phyloP scores from a whole-genome alignment of 345 rosid genomes.

The Acer yangbiense region DNA sequence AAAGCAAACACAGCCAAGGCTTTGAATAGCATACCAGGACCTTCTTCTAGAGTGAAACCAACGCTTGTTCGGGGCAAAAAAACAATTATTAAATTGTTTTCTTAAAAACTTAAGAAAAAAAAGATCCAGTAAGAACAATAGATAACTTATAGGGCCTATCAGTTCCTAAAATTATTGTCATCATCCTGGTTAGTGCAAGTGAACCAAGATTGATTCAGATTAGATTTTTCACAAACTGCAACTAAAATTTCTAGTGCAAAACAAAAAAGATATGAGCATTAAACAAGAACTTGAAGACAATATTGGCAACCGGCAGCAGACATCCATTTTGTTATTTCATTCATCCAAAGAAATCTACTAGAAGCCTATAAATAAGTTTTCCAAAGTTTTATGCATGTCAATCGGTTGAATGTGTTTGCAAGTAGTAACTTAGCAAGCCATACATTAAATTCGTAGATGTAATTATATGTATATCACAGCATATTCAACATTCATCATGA shows the following conservation, averaged over 20 bases:
- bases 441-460: too few species aligned
- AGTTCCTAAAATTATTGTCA: conserved; percentile 66
- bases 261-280: not conserved
- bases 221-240: conserved; percentile 7
- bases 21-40: conserved; percentile 86
- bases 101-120: not conserved
- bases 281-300: not conserved
- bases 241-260: not conserved
- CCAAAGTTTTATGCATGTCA: too few species aligned
- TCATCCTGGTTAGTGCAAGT: conserved; percentile 56
- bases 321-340: not conserved
- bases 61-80: conserved; percentile 70
- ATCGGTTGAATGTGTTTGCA: too few species aligned
- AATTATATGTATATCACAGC: too few species aligned
- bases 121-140: not conserved
- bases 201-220: conserved; percentile 18
- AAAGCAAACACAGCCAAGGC: conserved; percentile 90
- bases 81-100: not conserved
- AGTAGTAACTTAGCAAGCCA: too few species aligned
- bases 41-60: conserved; percentile 93
- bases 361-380: too few species aligned
- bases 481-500: too few species aligned
- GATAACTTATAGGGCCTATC: conserved; percentile 72
- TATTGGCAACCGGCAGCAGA: not conserved
- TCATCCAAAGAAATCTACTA: not conserved